A percentile compares a stretch with the other conserved stretches of the same genome.
Conservation (phyloP, 1,284 basidiomycete species). For the Puccinia hordei region DNA sequence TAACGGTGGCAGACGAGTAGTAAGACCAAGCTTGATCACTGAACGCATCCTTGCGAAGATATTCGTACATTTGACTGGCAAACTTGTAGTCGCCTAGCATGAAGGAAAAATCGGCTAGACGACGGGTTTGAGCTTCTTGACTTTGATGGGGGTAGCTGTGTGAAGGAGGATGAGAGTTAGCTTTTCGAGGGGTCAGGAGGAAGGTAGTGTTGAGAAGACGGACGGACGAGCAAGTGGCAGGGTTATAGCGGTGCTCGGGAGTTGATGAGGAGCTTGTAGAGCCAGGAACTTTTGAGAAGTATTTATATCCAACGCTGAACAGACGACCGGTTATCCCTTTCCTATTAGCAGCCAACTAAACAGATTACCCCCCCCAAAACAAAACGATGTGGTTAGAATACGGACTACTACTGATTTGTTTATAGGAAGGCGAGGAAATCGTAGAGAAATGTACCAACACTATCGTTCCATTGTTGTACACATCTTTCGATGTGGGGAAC, state of each 20-base stretch:
- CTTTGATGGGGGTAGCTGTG: slow-evolving; percentile 56
- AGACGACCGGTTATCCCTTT: slow-evolving; percentile 84
- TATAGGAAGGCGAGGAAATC: background rate
- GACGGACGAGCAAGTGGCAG: slow-evolving; percentile 55
- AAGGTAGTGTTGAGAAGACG: background rate
- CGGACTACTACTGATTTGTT: background rate
- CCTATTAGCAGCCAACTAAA: slow-evolving; percentile 75
- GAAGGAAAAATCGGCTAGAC: slow-evolving; percentile 94
- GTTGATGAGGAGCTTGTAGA: slow-evolving; percentile 57
- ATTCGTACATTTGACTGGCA: slow-evolving; percentile 81
- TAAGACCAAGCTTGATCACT: slow-evolving; percentile 56
- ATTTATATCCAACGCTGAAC: slow-evolving; percentile 70
- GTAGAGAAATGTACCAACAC: slow-evolving; percentile 58
- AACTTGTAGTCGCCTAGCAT: slow-evolving; percentile 86
- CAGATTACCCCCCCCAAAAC: background rate
- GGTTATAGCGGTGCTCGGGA: slow-evolving; percentile 53
- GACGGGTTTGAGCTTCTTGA: slow-evolving; percentile 62
- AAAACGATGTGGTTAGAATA: too few relatives aligned
- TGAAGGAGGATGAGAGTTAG: slow-evolving; percentile 4
- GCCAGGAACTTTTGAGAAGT: slow-evolving; percentile 60
- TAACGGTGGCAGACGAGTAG: slow-evolving; percentile 56
- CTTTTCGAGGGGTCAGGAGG: slow-evolving; percentile 16
- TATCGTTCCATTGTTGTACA: slow-evolving; percentile 91
- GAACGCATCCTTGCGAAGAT: slow-evolving; percentile 64
- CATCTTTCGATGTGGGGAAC: slow-evolving; percentile 96